Evolutionary conservation across 108 stramenopile genomes (phyloP).

Genomic region (Fragilariopsis cylindrus): DNA sequence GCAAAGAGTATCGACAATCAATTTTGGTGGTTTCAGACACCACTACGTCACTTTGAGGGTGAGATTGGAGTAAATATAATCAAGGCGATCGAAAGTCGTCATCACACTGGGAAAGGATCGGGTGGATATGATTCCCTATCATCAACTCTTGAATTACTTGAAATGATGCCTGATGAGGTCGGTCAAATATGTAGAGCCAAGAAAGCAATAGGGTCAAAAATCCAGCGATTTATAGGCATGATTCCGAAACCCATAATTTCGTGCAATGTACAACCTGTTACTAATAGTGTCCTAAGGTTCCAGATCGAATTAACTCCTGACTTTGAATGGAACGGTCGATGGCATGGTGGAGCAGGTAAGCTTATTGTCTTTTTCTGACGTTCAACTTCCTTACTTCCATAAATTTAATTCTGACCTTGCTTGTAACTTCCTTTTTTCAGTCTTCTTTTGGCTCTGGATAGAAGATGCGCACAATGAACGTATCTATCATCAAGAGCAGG

Average conservation of each 20-base stretch:
- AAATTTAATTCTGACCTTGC: too few relatives aligned
- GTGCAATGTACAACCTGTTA: constrained; percentile 91
- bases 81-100: constrained; percentile 71
- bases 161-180: constrained; percentile 93
- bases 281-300: constrained; percentile 80
- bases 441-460: constrained; percentile 96
- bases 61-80: constrained; percentile 72
- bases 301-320: constrained; percentile 66
- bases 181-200: constrained; percentile 77
- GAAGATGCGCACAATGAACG: constrained; percentile 90
- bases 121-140: constrained; percentile 60
- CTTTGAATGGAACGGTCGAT: constrained; percentile 87
- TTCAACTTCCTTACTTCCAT: background rate
- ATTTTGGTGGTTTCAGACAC: constrained; percentile 96
- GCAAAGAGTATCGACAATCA: constrained; percentile 94
- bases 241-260: constrained; percentile 83
- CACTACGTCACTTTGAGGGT: constrained; percentile 88
- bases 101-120: constrained; percentile 22
- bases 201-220: constrained; percentile 54
- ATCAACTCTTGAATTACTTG: constrained; percentile 69
- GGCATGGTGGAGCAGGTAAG: constrained; percentile 73
- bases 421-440: background rate
- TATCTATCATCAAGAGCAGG: constrained; percentile 83
- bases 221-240: constrained; percentile 67
- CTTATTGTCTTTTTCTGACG: background rate